Conservation (phyloP, 2,329 filamentous ascomycete species). For the Aspergillus sp. region DNA sequence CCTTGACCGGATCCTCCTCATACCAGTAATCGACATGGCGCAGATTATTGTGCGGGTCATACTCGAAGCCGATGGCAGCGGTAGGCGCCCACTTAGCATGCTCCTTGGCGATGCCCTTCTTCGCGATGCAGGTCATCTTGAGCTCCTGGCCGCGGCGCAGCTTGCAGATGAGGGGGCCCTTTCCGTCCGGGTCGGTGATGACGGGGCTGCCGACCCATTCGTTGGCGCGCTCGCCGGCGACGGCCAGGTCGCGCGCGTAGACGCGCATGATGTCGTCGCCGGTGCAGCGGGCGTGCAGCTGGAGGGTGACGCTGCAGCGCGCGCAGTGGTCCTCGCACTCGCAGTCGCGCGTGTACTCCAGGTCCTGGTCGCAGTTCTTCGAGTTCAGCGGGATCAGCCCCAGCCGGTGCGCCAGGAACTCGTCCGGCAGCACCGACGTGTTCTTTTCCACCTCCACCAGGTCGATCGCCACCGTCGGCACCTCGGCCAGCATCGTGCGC, state of each 20-base stretch:
- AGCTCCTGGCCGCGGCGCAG: slow-evolving; percentile 86
- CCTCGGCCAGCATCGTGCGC: slow-evolving; percentile 86
- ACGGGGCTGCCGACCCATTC: slow-evolving; percentile 76
- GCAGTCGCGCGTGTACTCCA: slow-evolving; percentile 89
- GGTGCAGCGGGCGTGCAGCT: slow-evolving; percentile 80
- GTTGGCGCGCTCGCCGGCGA: slow-evolving; percentile 68
- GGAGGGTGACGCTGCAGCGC: slow-evolving; percentile 81
- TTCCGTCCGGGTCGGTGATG: slow-evolving; percentile 76
- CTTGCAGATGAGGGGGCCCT: slow-evolving; percentile 86
- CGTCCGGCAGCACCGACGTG: slow-evolving; percentile 92
- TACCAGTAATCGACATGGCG: slow-evolving; percentile 93
- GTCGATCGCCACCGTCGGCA: slow-evolving; percentile 92
- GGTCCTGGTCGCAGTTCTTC: slow-evolving; percentile 73
- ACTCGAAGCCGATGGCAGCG: slow-evolving; percentile 91
- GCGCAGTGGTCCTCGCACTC: slow-evolving; percentile 96
- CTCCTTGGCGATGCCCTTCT: slow-evolving; percentile 98
- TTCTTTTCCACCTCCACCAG: slow-evolving; percentile 90
- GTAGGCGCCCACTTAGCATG: slow-evolving; percentile 98
- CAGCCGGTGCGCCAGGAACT: slow-evolving; percentile 90
- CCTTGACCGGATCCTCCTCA: slow-evolving; percentile 75
- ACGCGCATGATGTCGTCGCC: slow-evolving; percentile 89
- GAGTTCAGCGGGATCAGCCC: slow-evolving; percentile 86
- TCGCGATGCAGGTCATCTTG: slow-evolving; percentile 86
- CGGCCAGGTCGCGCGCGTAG: slow-evolving; percentile 83
- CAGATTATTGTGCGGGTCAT: slow-evolving; percentile 96